Conservation (phyloP, 176 grass and related monocot genomes). For the Tuctoria greenei region DNA sequence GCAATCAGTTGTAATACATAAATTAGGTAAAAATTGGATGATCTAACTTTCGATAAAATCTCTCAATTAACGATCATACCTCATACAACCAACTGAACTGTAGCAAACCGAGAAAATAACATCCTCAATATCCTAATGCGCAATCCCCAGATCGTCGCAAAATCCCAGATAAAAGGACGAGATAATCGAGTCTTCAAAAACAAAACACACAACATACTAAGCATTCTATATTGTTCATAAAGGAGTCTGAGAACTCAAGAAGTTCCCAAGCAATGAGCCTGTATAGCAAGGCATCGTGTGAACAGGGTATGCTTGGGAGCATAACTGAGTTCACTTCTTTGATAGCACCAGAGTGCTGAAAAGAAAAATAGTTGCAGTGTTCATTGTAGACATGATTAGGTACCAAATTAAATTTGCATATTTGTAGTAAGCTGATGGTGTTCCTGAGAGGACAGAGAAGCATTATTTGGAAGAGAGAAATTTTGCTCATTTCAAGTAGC, state of each 20-base stretch:
- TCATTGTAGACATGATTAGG: not conserved
- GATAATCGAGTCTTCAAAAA: conserved; percentile 60
- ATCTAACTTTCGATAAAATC: conserved; percentile 58
- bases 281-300: conserved; percentile 2
- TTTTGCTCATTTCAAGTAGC: not conserved
- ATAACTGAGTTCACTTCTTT: not conserved
- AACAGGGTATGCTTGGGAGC: not conserved
- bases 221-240: conserved; percentile 36
- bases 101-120: conserved; percentile 57
- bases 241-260: conserved; percentile 19
- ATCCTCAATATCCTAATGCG: conserved; percentile 72
- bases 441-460: not conserved
- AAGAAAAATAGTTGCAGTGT: not conserved
- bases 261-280: conserved; percentile 7
- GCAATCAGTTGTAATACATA: conserved; percentile 61
- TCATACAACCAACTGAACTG: conserved; percentile 59
- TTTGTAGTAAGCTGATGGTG: not conserved
- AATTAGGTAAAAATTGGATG: conserved; percentile 50
- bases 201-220: conserved; percentile 44
- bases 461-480: not conserved
- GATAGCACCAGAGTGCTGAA: not conserved
- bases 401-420: not conserved
- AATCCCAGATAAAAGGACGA: conserved; percentile 63
- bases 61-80: conserved; percentile 67
- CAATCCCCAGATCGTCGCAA: conserved; percentile 62